A percentile compares a stretch with the other conserved stretches of the same genome.
Conservation (phyloP, 192 early-diverging fungal species). For the Coemansia sp. region DNA sequence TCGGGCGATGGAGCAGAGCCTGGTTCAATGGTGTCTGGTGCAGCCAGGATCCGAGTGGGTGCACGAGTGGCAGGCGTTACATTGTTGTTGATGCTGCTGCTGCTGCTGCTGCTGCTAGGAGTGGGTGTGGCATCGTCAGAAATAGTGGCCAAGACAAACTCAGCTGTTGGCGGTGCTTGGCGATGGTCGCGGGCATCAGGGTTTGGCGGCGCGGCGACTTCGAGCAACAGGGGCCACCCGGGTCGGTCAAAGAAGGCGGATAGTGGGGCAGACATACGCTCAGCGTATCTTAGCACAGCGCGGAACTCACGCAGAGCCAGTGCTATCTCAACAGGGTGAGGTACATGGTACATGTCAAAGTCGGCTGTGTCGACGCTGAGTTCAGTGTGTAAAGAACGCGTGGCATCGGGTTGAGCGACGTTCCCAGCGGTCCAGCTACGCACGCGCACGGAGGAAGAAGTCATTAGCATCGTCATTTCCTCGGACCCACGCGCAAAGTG, state of each 20-base stretch:
- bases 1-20: constrained; percentile 11
- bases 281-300: constrained; percentile 53
- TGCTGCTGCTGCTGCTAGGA: background rate
- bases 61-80: constrained; percentile 7
- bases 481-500: constrained; percentile 55
- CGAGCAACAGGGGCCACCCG: constrained; percentile 51
- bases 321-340: constrained; percentile 46
- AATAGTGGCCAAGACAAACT: constrained; percentile 55
- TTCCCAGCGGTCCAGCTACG: constrained; percentile 52
- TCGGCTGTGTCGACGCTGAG: constrained; percentile 45
- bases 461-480: constrained; percentile 55
- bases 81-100: background rate
- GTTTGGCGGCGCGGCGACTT: constrained; percentile 15
- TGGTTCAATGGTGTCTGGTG: background rate
- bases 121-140: constrained; percentile 22
- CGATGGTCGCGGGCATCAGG: background rate
- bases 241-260: constrained; percentile 44
- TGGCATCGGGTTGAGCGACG: constrained; percentile 26
- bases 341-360: constrained; percentile 51
- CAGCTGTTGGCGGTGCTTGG: constrained; percentile 21
- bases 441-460: constrained; percentile 25
- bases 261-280: constrained; percentile 48
- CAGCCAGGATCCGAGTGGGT: background rate
- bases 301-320: constrained; percentile 55
- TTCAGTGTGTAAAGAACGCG: constrained; percentile 48